These are phyloP conservation scores for Globisporangium viniferum DNA, from an alignment of 352 stramenopile species.

Conservation along the genomic window DNA sequence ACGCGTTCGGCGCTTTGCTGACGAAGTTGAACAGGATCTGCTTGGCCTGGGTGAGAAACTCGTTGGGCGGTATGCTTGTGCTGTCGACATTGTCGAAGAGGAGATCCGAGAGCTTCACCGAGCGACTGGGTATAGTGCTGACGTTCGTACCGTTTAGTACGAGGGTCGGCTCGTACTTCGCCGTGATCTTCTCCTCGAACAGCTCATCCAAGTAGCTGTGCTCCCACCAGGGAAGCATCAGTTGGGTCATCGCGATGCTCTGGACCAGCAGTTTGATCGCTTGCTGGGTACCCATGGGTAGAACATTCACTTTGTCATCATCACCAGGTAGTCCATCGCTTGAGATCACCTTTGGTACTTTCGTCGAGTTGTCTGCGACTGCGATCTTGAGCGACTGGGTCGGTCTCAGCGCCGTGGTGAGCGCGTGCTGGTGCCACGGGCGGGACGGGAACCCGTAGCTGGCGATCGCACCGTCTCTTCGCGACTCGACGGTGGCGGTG, in stretches of 20 bases:
- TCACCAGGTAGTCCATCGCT: not conserved
- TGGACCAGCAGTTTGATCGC: not conserved
- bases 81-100: not conserved
- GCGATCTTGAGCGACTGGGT: constrained; percentile 1
- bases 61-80: not conserved
- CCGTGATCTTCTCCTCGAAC: not conserved
- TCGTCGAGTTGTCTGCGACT: constrained; percentile 2
- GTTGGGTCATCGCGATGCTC: constrained; percentile 1
- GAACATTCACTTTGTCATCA: no score
- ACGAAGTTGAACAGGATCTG: constrained; percentile 8
- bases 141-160: not conserved
- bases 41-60: constrained; percentile 2
- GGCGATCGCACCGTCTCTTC: not conserved
- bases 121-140: not conserved
- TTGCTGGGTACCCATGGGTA: constrained; percentile 1
- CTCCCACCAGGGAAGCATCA: constrained; percentile 7
- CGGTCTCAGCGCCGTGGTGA: not conserved
- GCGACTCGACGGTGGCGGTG: not conserved
- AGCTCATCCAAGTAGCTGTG: not conserved
- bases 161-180: not conserved
- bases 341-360: not conserved
- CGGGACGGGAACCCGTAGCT: constrained; percentile 6
- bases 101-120: not conserved
- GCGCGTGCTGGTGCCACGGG: constrained; percentile 1
- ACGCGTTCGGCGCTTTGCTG: constrained; percentile 6